Base-by-base conservation (phyloP, 192 early-diverging fungal genomes). In the Podila minutissima region DNA sequence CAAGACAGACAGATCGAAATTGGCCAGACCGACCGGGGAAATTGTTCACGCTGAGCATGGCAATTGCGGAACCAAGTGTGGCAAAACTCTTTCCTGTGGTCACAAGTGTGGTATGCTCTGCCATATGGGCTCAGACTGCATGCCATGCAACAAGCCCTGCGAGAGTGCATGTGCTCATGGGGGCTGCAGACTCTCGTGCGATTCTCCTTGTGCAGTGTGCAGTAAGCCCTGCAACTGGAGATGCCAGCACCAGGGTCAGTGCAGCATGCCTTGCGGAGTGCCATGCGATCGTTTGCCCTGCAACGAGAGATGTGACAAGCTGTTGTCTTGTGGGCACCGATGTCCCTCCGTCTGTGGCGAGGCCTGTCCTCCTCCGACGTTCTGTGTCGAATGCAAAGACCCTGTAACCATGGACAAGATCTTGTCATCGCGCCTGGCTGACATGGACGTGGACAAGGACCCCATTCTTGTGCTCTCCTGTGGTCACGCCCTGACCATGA, bases 231-330 rank as follows among this genome's bases (percentile, higher is more conserved):
- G 90, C 50, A 53, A 51, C 2, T 91, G 90, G 90, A 29, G 57
- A 12, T 91, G 90, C 65, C 22, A 67, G 35, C 90, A 91, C 65
- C 61, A 84, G 38, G 86, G 83, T 2, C 15, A 26, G 4, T 91
- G 90, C 72, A 24, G 50, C 2, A 63, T 89, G 41, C 77, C 82
- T n/a, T 91, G 90, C 53, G 90, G 88, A 20, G 84, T 82, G 12
- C 90, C 90, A 15, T 91, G 90, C 48, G 67, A 69, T 26, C 82
- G 88, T 57, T 78, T 90, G 24, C 90, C 90, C 3, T 91, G 90
- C 48, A 84, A 88, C 69, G 11, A 70, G 38, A 70, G 88, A 31
- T 91, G 90, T 65, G 63, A 59, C 3, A 83, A 83, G 37, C 20
- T 0, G 33, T 65, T 91, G 24, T 13, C 5, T 33, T n/a, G n/a